Evolutionary conservation across 2,329 filamentous ascomycete species (phyloP).

Genomic region (Blastomyces silverae): DNA sequence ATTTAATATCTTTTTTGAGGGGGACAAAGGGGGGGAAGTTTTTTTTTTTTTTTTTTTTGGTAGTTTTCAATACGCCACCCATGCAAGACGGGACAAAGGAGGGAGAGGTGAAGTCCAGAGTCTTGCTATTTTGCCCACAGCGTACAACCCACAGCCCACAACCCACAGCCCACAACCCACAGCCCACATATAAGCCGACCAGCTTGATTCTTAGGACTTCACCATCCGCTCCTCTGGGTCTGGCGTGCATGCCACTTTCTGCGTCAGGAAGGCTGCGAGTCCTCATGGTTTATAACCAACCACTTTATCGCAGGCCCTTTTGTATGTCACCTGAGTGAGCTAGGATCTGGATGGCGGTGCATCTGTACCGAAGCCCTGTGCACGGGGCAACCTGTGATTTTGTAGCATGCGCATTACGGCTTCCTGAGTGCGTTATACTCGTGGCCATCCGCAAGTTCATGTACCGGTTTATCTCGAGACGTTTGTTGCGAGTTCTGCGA

Average conservation of each 20-base stretch:
- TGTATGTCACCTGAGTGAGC: neutral
- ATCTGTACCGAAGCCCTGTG: neutral
- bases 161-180: conserved; percentile 2
- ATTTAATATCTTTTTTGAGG: neutral
- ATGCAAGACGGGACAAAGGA: conserved; percentile 1
- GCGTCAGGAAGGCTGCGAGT: neutral
- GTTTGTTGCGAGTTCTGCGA: neutral
- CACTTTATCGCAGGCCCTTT: neutral
- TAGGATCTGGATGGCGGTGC: neutral
- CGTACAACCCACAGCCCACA: no score
- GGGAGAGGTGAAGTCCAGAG: neutral
- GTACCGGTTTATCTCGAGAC: neutral
- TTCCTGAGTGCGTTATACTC: neutral
- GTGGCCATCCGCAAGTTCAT: neutral
- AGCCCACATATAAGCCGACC: neutral
- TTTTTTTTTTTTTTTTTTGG: conserved; percentile 5
- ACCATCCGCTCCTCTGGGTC: neutral
- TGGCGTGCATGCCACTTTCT: conserved; percentile 1
- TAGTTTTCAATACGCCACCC: conserved; percentile 14
- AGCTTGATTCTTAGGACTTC: neutral
- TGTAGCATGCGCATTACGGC: neutral
- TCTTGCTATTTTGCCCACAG: conserved; percentile 3
- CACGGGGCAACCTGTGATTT: neutral
- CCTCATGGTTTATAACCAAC: no score
- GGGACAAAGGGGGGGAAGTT: neutral